Percentiles rank a stretch among this genome's conserved stretches.
Conservation (phyloP, 176 grass and related monocot species). For the sorghum (Sorghum bicolor) region Sorghum_bicolor_NCBIv3 NC_012875.2:59004001-59004500, state of each 20-base stretch:
- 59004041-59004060: not conserved
- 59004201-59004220: conserved; percentile 45
- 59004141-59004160: conserved; percentile 62
- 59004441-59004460: not conserved
- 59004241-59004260: not conserved
- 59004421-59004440: not conserved
- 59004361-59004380: not conserved
- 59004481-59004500: not conserved
- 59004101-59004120: conserved; percentile 64
- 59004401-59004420: not conserved
- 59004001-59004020: conserved; percentile 40
- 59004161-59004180: conserved; percentile 38
- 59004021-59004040: not conserved
- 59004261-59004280: not conserved
- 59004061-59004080: not conserved
- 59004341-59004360: not conserved
- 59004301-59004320: not conserved
- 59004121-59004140: conserved; percentile 61
- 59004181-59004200: not conserved
- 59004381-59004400: not conserved
- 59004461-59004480: not conserved
- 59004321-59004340: not conserved
- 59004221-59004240: conserved; percentile 53
- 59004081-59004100: conserved; percentile 5
- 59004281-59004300: not conserved